A percentile compares a stretch with the other conserved stretches of the same genome.
These are phyloP conservation scores for Pholiota microspora DNA, from an alignment of 768 basidiomycete genomes.

Conservation along the genomic window DNA sequence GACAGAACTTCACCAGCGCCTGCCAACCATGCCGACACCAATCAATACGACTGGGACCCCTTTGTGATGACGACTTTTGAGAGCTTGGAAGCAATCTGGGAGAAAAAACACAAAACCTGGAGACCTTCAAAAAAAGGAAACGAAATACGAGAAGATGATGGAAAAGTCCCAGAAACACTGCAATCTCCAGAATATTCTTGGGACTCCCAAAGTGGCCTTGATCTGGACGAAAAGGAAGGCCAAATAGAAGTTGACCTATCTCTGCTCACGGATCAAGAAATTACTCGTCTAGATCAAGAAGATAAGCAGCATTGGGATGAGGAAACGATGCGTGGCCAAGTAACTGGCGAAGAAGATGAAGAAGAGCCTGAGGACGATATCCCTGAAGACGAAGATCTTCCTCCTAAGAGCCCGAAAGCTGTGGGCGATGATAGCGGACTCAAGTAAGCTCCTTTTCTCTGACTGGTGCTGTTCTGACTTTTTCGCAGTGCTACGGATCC, in stretches of 20 bases:
- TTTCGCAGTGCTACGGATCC: neutral
- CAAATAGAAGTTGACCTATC: constrained; percentile 50
- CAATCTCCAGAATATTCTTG: constrained; percentile 10
- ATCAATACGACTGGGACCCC: constrained; percentile 51
- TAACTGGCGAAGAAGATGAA: constrained; percentile 12
- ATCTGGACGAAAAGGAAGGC: constrained; percentile 21
- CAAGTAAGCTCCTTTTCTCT: neutral
- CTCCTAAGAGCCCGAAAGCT: neutral
- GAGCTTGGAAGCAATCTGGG: constrained; percentile 87
- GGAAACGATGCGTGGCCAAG: constrained; percentile 5
- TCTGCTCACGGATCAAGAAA: constrained; percentile 49
- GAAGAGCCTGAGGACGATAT: constrained; percentile 17
- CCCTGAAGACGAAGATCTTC: neutral
- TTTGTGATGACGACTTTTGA: constrained; percentile 89
- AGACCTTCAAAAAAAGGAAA: constrained; percentile 34
- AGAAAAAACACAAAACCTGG: constrained; percentile 57
- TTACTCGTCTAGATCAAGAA: constrained; percentile 29
- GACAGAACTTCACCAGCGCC: constrained; percentile 20
- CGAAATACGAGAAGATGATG: constrained; percentile 2
- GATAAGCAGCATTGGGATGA: constrained; percentile 18
- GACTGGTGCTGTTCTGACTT: neutral
- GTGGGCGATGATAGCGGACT: neutral
- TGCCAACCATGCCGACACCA: constrained; percentile 11
- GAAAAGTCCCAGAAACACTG: constrained; percentile 14
- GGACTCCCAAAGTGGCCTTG: constrained; percentile 18